These are phyloP conservation scores for Botrytis fabae DNA, from an alignment of 2,329 filamentous ascomycete species.

Conservation along the genomic window DNA sequence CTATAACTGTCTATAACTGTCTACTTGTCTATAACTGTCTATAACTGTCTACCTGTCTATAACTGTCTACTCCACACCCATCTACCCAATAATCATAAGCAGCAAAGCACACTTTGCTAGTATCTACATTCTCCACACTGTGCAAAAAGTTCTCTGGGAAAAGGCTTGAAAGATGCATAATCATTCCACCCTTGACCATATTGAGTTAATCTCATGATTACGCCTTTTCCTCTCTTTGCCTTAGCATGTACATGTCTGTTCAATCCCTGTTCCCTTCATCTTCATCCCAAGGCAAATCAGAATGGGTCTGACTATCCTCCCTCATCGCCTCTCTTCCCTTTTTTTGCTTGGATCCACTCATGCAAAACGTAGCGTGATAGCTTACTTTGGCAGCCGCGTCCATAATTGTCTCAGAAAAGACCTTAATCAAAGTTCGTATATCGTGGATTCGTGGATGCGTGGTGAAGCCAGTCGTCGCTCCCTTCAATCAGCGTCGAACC, in stretches of 20 bases:
- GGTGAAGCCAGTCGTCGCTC: neutral
- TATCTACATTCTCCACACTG: no score
- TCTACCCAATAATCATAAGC: neutral
- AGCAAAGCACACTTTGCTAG: no score
- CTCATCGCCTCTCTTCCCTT: neutral
- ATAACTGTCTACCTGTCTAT: neutral
- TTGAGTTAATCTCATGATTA: neutral
- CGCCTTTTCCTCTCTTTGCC: neutral
- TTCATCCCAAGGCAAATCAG: neutral
- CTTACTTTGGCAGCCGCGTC: constrained; percentile 15
- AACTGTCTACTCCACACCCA: neutral
- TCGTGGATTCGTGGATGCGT: neutral
- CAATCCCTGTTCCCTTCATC: neutral
- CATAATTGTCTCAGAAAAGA: constrained; percentile 1
- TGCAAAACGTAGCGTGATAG: constrained; percentile 22
- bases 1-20: neutral
- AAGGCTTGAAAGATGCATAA: constrained; percentile 3
- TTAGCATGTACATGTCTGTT: neutral
- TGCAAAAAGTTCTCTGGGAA: neutral
- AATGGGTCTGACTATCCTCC: neutral
- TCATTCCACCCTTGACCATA: constrained; percentile 18
- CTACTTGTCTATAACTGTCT: neutral
- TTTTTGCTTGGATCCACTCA: constrained; percentile 12
- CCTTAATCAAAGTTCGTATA: neutral
- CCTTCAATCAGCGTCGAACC: neutral